Evolutionary conservation across 2,329 filamentous ascomycete species (phyloP), one percentile per base, ranked within the genome.

Genomic region (Trichoderma breve): DNA sequence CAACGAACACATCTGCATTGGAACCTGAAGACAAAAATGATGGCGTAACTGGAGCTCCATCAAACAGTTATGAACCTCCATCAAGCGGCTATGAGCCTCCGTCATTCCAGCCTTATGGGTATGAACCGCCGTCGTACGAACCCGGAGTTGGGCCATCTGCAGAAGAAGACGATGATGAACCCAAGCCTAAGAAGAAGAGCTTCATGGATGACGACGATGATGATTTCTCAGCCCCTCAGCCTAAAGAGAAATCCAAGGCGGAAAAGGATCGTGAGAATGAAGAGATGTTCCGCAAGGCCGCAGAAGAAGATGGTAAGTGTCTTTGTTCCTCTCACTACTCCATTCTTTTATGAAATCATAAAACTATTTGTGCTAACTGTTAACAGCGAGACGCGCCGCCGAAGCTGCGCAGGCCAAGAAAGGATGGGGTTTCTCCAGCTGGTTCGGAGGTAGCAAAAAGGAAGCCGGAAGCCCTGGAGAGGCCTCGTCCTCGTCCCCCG

Each of bases 131-230:
- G 0, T 86, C 88, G 2, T 86, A 89, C 61, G 85, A 90, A 28
- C 85, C 89, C 3, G 84, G 85, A 6, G 79, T 82, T 2, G 83
- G 84, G 21, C 64, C 76, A n/a, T 81, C 79, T 26, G 76, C 78
- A 15, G 79, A 83, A 3, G 81, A 82, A 6, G 83, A 83, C 2
- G 84, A 87, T 14, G 81, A 85, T 28, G 83, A 84, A 11, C 84
- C 87, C 7, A 91, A 88, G 76, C 85, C 87, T 0, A 93, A 93
- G 82, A 93, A 93, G 83, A 94, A 92, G 80, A 90, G 88, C 26
- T 90, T 94, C 76, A 93, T 96, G 87, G 91, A 95, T 77, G 92
- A 95, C 74, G 93, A 95, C 32, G 92, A 94, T 14, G 92, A 93
- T 28, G 89, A 92, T 72, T 86, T 92, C 57, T 84, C 89, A 36